phyloP scores from a whole-genome alignment of 768 basidiomycete genomes.

The Trametes punicea region DNA sequence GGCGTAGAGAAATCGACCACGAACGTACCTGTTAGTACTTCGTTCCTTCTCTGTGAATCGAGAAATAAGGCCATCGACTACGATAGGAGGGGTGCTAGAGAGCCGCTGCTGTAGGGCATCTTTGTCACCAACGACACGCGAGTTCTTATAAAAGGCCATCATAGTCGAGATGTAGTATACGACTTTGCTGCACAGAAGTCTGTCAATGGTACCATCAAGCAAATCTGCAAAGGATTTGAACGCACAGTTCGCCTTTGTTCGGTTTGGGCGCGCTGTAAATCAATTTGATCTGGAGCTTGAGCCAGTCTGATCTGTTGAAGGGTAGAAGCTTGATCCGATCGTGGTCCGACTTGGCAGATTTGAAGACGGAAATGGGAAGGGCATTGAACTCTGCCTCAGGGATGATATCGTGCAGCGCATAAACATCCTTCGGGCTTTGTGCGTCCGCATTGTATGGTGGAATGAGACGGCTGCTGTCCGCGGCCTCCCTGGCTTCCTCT shows the following conservation, averaged over 20 bases:
- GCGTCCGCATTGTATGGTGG: constrained; percentile 73
- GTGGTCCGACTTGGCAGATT: constrained; percentile 44
- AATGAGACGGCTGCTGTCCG: constrained; percentile 66
- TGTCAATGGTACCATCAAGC: neutral
- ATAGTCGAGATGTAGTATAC: constrained; percentile 81
- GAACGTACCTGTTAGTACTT: constrained; percentile 59
- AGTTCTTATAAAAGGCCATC: constrained; percentile 59
- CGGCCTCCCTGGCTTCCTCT: constrained; percentile 67
- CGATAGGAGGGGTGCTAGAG: constrained; percentile 51
- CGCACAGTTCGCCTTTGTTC: constrained; percentile 55
- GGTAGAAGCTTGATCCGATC: constrained; percentile 59
- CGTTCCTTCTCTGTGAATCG: constrained; percentile 78
- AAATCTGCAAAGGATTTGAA: neutral
- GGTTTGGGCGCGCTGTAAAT: constrained; percentile 41
- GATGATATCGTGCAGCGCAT: constrained; percentile 72
- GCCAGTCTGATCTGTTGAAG: constrained; percentile 61
- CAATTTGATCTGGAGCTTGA: constrained; percentile 59
- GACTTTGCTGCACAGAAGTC: constrained; percentile 50
- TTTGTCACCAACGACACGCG: constrained; percentile 44
- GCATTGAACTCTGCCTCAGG: constrained; percentile 79
- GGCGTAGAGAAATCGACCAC: neutral
- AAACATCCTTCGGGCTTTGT: constrained; percentile 65
- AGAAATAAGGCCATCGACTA: constrained; percentile 71
- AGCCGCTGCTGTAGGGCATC: constrained; percentile 56
- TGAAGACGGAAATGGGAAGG: constrained; percentile 54